A percentile compares a stretch with the other conserved stretches of the same genome.
phyloP scores from a whole-genome alignment of 129 eudicot species.

The Daucus carota region DNA sequence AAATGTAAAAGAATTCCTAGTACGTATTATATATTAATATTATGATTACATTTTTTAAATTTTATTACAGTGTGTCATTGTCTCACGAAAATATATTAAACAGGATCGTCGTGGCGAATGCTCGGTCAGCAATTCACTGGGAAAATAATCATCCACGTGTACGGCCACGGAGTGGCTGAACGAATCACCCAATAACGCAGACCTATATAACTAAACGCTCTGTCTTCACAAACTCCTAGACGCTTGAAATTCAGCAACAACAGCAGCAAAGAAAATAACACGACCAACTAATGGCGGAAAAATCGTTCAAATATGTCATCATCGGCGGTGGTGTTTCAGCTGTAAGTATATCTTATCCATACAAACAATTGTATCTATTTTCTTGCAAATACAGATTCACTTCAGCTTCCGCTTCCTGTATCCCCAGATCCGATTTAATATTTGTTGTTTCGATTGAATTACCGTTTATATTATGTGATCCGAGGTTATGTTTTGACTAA shows the following conservation, averaged over 20 bases:
- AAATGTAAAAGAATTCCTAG: no score
- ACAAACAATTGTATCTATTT: not conserved
- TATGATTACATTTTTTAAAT: no score
- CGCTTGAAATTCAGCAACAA: not conserved
- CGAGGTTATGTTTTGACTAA: not conserved
- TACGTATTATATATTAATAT: no score
- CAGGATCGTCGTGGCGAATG: conserved; percentile 9
- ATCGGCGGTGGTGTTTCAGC: conserved; percentile 96
- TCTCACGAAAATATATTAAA: no score
- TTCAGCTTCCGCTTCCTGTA: no score
- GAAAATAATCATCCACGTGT: conserved; percentile 36
- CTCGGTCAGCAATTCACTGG: conserved; percentile 8
- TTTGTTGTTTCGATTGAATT: not conserved
- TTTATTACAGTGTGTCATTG: no score
- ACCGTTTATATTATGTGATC: not conserved
- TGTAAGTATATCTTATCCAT: conserved; percentile 36
- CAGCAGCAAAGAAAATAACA: not conserved
- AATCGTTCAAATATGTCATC: conserved; percentile 82
- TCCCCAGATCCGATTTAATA: not conserved
- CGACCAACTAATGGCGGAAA: conserved; percentile 57
- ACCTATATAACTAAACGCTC: not conserved
- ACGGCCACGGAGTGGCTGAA: conserved; percentile 23
- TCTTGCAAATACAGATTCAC: no score
- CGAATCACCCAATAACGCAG: not conserved
- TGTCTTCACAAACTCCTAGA: not conserved